Evolutionary conservation across 805 yeast genomes (phyloP), one percentile per base, ranked within the genome.

Genomic region (Lachancea sp.): DNA sequence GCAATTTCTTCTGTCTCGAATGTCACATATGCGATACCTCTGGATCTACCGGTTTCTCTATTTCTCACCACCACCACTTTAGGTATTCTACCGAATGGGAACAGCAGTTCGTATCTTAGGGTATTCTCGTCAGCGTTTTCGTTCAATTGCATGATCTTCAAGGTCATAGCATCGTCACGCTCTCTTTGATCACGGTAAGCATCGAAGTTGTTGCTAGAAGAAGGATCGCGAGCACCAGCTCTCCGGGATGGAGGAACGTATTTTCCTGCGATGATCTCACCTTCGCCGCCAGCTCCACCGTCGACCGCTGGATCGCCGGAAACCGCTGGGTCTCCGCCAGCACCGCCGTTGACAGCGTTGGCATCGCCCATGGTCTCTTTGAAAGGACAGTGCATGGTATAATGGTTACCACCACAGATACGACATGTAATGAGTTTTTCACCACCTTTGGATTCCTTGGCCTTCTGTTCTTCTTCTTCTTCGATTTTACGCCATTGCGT

Each of bases 11-110:
- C 79, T 46, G 81, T 75, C 48, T 75, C 78, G 65, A 85, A 85
- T 49, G 91, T 82, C 53, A 90, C 95, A 67, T 87, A 93, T 5
- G 98, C 98, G 67, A 91, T 81, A 62, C 99, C 99, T 71, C 88
- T 85, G 37, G 96, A 85, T 67, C 82, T 83, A 53, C 95, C 93
- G 22, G 98, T 93, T 58, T 85, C 95, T 71, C 88, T 84, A 71
- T 89, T 86, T 72, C 86, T 85, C 49, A 89, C 89, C 48, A 93
- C 74, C 52, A 84, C 83, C 54, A 85, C 85, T 70, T 96, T 84
- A 59, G 77, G 78, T 48, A 78, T 71, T 54, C 77, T 71, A 58
- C 79, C 95, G 72, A 73, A 82, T 65, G 71, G 77, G 51, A 73
- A 78, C 58, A 82, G 74, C 58, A 93, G 78, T 62, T 82, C 82